Base-by-base conservation (phyloP, 129 eudicot species). In the Centella asiatica region DNA sequence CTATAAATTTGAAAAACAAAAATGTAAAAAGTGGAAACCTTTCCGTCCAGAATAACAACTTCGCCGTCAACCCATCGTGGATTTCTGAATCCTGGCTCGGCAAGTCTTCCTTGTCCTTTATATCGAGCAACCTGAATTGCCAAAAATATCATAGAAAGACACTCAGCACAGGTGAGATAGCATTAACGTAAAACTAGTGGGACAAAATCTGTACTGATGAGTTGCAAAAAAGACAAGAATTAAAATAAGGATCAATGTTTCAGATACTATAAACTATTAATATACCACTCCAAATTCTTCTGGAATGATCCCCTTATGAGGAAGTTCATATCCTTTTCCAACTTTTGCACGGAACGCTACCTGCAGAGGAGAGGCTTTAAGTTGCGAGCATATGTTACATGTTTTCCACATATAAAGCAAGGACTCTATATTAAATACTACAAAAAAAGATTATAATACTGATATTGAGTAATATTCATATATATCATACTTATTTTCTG, bases 11-110 rank as follows among this genome's bases (percentile, higher is more conserved):
- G 19, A 47, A 59, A 46, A 67, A 47, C 48, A 6, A 17, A 27
- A 42, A 54, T 47, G 26, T 44, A 44, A 4, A 22, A 20, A 1
- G 14, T 39, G 48, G 2, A 27, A 70, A 93, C 99, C 99, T 93
- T 93, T 68, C 99, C 99, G 58, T 93, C 99, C 65, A 93, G 72
- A 44, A 93, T 80, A 71, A 93, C 92, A 62, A 93, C 92, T 78
- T 93, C 99, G 47, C 99, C 99, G 67, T 93, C 96, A 33, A 93
- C 96, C 99, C 99, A 93, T 76, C 89, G 77, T 66, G 99, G 95
- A 65, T 87, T 93, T 42, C 36, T 56, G 65, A 82, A 84, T 13
- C 99, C 99, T 29, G 89, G 89, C 48, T 84, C 96, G 11, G 99
- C 92, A 46, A 93, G 76, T 74, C 96, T 93, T 65, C 99, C 99